These are phyloP conservation scores for Salix exigua DNA, from an alignment of 345 rosid species.

Conservation along the genomic window DNA sequence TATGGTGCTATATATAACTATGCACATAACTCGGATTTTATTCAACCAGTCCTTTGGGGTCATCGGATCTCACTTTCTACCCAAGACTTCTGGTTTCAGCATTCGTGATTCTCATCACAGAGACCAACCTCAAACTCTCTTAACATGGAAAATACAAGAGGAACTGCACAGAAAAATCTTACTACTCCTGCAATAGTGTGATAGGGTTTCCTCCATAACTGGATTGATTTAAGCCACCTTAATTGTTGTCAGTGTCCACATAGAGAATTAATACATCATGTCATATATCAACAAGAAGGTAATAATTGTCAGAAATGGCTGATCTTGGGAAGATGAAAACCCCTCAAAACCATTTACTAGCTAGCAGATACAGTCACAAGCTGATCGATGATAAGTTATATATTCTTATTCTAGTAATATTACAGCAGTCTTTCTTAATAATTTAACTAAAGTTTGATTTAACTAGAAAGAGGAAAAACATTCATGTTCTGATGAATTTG, in stretches of 20 bases:
- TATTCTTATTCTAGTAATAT: background rate
- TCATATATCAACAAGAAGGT: background rate
- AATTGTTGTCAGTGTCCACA: background rate
- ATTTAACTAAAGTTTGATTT: background rate
- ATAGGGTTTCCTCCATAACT: background rate
- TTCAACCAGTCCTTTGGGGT: background rate
- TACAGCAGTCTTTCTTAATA: background rate
- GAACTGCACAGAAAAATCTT: background rate
- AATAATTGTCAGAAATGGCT: background rate
- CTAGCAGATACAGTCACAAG: background rate
- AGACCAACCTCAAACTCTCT: background rate
- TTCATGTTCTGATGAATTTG: conserved; percentile 72
- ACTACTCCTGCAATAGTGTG: background rate
- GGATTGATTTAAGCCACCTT: too few species aligned
- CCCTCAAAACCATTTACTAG: background rate
- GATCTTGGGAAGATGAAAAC: conserved; percentile 1
- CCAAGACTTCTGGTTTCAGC: background rate
- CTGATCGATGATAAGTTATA: background rate
- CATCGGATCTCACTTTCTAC: background rate
- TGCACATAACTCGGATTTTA: too few species aligned
- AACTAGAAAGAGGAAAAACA: conserved; percentile 64
- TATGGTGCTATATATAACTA: too few species aligned
- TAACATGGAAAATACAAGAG: background rate
- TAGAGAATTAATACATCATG: background rate
- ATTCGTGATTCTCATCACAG: background rate